These are phyloP conservation scores for Wallemia ichthyophaga DNA, from an alignment of 1,284 basidiomycete genomes.

Conservation along the genomic window DNA sequence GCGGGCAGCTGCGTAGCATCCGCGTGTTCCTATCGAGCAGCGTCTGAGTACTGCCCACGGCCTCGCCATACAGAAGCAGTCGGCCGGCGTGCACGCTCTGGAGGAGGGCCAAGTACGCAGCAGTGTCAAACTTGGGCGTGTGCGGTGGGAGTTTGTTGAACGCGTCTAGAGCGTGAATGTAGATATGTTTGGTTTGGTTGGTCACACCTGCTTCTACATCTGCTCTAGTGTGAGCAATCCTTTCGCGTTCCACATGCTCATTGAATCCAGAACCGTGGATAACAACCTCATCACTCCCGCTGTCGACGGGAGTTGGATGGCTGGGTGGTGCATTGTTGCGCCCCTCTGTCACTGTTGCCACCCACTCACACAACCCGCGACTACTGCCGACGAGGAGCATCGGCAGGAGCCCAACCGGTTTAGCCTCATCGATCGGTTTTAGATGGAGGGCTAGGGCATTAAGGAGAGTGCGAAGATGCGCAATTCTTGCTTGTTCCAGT, in stretches of 20 bases:
- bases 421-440: background rate
- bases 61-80: constrained; percentile 53
- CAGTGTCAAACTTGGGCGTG: constrained; percentile 21
- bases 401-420: background rate
- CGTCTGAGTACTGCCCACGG: constrained; percentile 79
- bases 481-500: background rate
- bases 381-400: background rate
- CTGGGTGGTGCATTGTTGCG: no score
- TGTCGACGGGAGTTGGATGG: background rate
- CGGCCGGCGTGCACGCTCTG: constrained; percentile 26
- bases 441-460: background rate
- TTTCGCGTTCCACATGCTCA: background rate
- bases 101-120: constrained; percentile 16
- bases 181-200: constrained; percentile 21
- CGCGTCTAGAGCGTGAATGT: constrained; percentile 19
- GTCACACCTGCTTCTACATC: constrained; percentile 6
- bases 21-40: constrained; percentile 71
- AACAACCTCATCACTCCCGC: constrained; percentile 10
- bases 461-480: background rate
- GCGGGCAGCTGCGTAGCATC: constrained; percentile 35
- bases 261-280: constrained; percentile 27
- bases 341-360: no score
- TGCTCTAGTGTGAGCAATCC: background rate
- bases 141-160: constrained; percentile 10
- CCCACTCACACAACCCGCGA: no score